These are phyloP conservation scores for Otatea glauca DNA, from an alignment of 176 grass and related monocot species.

Conservation along the genomic window DNA sequence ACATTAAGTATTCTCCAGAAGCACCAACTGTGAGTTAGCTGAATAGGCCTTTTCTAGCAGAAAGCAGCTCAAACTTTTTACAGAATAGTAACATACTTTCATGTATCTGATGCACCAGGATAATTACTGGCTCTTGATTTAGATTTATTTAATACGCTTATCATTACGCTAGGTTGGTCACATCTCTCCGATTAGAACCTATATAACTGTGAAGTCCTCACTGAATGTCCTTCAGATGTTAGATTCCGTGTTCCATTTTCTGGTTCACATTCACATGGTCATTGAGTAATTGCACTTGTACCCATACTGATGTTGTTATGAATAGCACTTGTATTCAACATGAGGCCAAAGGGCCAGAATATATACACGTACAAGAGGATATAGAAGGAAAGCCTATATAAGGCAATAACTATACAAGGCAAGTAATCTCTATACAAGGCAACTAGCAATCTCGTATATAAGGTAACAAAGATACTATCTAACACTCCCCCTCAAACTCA, in stretches of 20 bases:
- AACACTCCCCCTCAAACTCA: too few species aligned
- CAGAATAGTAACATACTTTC: neutral
- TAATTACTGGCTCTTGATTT: neutral
- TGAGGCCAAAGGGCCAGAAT: too few species aligned
- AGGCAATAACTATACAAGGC: too few species aligned
- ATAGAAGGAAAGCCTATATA: too few species aligned
- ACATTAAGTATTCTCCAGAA: slow-evolving; percentile 13
- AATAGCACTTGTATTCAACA: too few species aligned
- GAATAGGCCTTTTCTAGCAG: neutral
- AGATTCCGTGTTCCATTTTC: neutral
- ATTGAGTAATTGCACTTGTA: slow-evolving; percentile 7
- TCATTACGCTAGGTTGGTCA: slow-evolving; percentile 10
- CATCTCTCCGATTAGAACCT: neutral
- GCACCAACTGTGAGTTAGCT: neutral
- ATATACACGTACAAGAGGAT: too few species aligned
- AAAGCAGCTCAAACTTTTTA: neutral
- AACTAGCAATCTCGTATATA: too few species aligned
- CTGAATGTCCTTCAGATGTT: slow-evolving; percentile 17
- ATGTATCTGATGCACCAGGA: neutral
- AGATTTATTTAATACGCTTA: slow-evolving; percentile 4
- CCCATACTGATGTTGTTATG: neutral
- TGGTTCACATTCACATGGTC: slow-evolving; percentile 16
- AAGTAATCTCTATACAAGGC: too few species aligned
- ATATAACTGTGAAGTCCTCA: slow-evolving; percentile 15
- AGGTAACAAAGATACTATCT: too few species aligned